Evolutionary conservation across 2,329 filamentous ascomycete genomes (phyloP).

Genomic region (Pseudogymnoascus sp.): DNA sequence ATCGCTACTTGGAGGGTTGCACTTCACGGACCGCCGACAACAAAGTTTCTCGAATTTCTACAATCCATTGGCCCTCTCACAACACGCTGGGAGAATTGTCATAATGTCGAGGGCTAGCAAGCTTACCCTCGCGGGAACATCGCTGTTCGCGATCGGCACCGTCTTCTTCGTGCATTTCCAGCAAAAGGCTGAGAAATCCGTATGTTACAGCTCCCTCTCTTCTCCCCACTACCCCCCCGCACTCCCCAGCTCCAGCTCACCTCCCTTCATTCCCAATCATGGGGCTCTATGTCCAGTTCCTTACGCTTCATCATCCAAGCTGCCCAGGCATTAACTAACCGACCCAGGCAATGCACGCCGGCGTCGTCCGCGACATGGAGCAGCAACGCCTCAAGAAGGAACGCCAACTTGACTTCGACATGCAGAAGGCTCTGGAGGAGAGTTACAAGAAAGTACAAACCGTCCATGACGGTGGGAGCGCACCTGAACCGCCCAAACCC

Average conservation of each 20-base stretch:
- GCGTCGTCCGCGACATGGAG: constrained; percentile 90
- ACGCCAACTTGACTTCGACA: constrained; percentile 87
- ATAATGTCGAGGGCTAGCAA: constrained; percentile 87
- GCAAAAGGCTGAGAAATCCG: constrained; percentile 74
- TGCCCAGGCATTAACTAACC: background rate
- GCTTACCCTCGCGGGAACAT: constrained; percentile 71
- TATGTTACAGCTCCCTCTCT: constrained; percentile 37
- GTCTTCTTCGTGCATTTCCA: constrained; percentile 83
- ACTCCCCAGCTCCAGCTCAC: background rate
- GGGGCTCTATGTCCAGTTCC: constrained; percentile 15
- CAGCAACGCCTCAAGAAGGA: constrained; percentile 86
- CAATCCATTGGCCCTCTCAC: background rate
- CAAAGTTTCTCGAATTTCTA: background rate
- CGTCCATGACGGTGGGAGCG: constrained; percentile 47
- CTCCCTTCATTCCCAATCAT: background rate
- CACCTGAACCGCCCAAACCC: constrained; percentile 10
- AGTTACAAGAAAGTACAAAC: constrained; percentile 86
- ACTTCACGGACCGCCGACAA: background rate
- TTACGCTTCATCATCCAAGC: background rate
- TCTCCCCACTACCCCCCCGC: background rate
- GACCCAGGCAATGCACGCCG: constrained; percentile 89
- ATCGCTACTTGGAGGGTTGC: constrained; percentile 6
- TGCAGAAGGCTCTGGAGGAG: constrained; percentile 76
- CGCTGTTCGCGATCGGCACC: constrained; percentile 65
- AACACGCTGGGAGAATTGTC: background rate